Conservation (phyloP, 2,329 filamentous ascomycete species). For the Botrytis pseudocinerea region DNA sequence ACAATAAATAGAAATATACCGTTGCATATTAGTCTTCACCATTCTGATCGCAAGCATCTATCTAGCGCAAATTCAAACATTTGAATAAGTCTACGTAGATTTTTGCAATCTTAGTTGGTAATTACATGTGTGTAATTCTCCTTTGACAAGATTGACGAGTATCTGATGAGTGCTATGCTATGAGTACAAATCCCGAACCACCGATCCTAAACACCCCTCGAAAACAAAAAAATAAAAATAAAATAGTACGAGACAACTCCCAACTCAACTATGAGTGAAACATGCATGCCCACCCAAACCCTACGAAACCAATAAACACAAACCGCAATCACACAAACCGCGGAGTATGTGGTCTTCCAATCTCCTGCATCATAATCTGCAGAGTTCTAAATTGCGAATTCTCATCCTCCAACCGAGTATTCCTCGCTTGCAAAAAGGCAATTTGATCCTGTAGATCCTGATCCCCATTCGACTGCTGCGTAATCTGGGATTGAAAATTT, state of each 20-base stretch:
- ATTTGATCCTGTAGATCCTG: not conserved
- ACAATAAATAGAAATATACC: not conserved
- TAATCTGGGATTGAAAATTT: not conserved
- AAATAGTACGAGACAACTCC: not conserved
- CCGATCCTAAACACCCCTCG: not conserved
- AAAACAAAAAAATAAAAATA: not conserved
- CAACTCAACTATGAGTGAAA: not conserved
- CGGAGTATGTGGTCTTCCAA: not conserved
- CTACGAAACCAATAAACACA: no score
- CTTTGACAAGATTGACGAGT: not conserved
- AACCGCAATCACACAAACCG: not conserved
- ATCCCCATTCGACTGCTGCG: not conserved
- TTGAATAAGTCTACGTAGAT: fast-evolving
- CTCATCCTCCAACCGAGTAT: not conserved
- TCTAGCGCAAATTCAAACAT: not conserved
- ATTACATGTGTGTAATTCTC: not conserved
- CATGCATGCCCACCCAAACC: not conserved
- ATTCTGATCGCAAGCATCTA: not conserved
- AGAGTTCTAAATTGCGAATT: not conserved
- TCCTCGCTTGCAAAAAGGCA: not conserved
- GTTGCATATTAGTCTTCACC: not conserved
- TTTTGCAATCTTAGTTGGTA: not conserved
- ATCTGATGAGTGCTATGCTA: not conserved
- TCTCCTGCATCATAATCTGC: not conserved
- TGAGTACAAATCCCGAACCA: not conserved